Conservation (phyloP, 352 stramenopile genomes). For the Globisporangium iwayamae region DNA sequence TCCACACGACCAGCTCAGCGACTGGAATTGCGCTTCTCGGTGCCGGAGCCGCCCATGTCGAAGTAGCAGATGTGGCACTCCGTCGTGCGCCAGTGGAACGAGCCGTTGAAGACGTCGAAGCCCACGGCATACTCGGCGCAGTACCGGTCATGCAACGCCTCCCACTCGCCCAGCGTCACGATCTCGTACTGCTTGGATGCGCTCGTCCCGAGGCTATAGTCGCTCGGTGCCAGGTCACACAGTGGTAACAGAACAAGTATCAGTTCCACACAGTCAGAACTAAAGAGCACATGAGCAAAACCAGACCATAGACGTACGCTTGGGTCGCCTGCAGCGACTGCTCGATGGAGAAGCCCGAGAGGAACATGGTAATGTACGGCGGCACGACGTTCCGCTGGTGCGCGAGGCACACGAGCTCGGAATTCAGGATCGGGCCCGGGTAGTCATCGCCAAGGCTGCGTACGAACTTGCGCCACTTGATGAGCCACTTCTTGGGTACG, state of each 20-base stretch:
- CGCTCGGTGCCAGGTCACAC: background rate
- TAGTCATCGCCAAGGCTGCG: constrained; percentile 49
- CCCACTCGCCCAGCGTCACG: constrained; percentile 76
- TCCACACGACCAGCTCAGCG: constrained; percentile 13
- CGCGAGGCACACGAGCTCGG: constrained; percentile 73
- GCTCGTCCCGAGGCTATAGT: constrained; percentile 38
- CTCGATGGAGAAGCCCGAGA: constrained; percentile 78
- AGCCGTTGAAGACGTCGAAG: constrained; percentile 74
- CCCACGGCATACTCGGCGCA: constrained; percentile 79
- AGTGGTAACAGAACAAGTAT: too few relatives aligned
- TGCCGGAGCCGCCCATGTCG: constrained; percentile 41
- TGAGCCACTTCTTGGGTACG: constrained; percentile 85
- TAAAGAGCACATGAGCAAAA: too few relatives aligned
- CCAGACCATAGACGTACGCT: constrained; percentile 32
- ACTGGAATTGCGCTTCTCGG: constrained; percentile 45
- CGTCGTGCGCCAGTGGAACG: constrained; percentile 80
- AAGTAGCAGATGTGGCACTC: constrained; percentile 83
- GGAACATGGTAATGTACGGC: constrained; percentile 84
- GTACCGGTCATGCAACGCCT: constrained; percentile 74
- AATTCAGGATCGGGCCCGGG: constrained; percentile 76
- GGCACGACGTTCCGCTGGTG: constrained; percentile 80
- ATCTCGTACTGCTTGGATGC: constrained; percentile 81
- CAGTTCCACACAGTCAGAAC: too few relatives aligned
- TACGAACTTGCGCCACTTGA: constrained; percentile 75
- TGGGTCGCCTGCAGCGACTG: constrained; percentile 72